Evolutionary conservation across 345 rosid species (phyloP).

Genomic region (Hibiscus tridactylites): DNA sequence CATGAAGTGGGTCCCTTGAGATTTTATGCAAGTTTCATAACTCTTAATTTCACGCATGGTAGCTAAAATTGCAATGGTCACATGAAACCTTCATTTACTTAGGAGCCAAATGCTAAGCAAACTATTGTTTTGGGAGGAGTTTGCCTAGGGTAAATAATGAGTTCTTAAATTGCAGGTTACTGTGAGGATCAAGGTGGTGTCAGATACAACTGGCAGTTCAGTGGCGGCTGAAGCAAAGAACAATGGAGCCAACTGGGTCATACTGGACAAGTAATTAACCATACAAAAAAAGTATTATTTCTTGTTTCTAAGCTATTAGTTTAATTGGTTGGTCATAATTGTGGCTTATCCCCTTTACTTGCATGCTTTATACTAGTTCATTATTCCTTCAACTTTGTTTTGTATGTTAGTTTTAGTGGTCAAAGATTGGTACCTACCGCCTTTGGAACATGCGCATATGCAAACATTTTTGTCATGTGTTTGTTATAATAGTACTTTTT

Average conservation of each 20-base stretch:
- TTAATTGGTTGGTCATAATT: conserved; percentile 14
- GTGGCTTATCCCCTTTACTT: background rate
- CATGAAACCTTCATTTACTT: background rate
- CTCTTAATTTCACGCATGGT: background rate
- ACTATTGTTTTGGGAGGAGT: background rate
- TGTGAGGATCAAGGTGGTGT: conserved; percentile 64
- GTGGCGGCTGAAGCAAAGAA: conserved; percentile 57
- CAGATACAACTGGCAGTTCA: conserved; percentile 31
- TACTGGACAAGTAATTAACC: conserved; percentile 75
- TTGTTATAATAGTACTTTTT: background rate
- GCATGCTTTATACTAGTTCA: background rate
- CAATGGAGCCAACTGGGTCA: conserved; percentile 64
- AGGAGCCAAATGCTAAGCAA: background rate
- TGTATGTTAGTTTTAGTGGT: background rate
- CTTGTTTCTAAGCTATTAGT: conserved; percentile 33
- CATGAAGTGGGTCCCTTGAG: background rate
- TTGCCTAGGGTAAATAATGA: background rate
- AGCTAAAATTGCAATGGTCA: background rate
- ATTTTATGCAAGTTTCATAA: background rate
- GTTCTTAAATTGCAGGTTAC: conserved; percentile 35
- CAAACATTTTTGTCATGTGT: background rate
- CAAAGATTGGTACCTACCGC: background rate
- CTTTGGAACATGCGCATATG: background rate
- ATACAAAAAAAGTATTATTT: conserved; percentile 42
- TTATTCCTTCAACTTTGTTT: background rate